Percentiles rank a stretch among this genome's conserved stretches.
These are phyloP conservation scores for Pseudocercospora macadamiae DNA, from an alignment of 2,329 filamentous ascomycete species.

Conservation along the genomic window DNA sequence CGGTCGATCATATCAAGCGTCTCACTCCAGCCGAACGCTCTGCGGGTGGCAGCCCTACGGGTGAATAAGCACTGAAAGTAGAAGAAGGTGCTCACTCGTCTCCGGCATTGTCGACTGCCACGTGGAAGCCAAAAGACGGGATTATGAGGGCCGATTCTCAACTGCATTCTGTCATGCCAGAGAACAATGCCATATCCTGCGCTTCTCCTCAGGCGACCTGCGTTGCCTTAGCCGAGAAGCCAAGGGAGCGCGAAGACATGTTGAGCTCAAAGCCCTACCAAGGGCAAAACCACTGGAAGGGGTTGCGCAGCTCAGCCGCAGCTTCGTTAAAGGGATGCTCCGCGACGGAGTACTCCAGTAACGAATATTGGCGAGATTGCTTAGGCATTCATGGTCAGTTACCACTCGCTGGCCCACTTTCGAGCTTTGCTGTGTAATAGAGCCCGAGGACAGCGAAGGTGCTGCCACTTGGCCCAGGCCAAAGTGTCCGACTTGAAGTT, in stretches of 20 bases:
- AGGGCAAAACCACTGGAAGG: not conserved
- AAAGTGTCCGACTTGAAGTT: not conserved
- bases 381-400: not conserved
- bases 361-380: constrained; percentile 1
- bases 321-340: not conserved
- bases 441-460: not conserved
- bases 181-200: not conserved
- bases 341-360: not conserved
- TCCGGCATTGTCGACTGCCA: constrained; percentile 4
- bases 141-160: not conserved
- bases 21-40: constrained; percentile 7
- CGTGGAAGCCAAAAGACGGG: constrained; percentile 2
- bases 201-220: not conserved
- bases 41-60: constrained; percentile 6
- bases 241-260: not conserved
- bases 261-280: not conserved
- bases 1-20: constrained; percentile 8
- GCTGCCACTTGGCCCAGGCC: not conserved
- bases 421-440: not conserved
- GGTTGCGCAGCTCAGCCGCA: not conserved
- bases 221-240: not conserved
- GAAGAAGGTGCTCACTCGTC: constrained; percentile 11
- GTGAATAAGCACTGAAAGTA: constrained; percentile 3
- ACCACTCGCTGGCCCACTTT: not conserved
- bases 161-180: not conserved